phyloP scores from a whole-genome alignment of 331 rosid genomes.

The Ulmus americana region DNA sequence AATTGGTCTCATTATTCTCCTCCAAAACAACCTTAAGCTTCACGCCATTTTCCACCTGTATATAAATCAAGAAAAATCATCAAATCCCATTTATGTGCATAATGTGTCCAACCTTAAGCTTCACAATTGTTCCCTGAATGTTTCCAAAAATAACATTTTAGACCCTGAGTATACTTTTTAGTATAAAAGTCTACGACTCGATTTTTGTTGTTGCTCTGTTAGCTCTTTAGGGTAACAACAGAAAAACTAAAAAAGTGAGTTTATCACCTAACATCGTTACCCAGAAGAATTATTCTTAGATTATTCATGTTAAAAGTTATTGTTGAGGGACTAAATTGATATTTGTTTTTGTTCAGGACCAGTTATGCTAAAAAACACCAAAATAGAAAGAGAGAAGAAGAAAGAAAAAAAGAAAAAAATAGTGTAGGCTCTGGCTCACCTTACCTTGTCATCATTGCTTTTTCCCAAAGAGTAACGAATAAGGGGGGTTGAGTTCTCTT shows the following conservation, averaged over 20 bases:
- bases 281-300: too few relatives aligned
- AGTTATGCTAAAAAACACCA: not conserved
- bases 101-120: not conserved
- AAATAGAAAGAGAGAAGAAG: not conserved
- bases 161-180: too few relatives aligned
- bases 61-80: not conserved
- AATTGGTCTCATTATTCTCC: slow-evolving; percentile 20
- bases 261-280: too few relatives aligned
- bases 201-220: too few relatives aligned
- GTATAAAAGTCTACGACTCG: too few relatives aligned
- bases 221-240: too few relatives aligned
- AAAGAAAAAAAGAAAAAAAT: not conserved
- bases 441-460: slow-evolving; percentile 71
- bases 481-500: slow-evolving; percentile 46
- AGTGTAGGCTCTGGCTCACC: slow-evolving; percentile 38
- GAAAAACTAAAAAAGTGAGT: too few relatives aligned
- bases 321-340: too few relatives aligned
- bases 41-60: slow-evolving; percentile 29
- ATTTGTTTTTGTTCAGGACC: not conserved
- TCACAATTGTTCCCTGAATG: too few relatives aligned
- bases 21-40: slow-evolving; percentile 51
- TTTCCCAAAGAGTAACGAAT: slow-evolving; percentile 56
- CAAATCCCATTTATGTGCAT: not conserved
- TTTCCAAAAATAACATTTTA: too few relatives aligned
- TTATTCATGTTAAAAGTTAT: too few relatives aligned